These are phyloP conservation scores for Hyphopichia buzzinii DNA, from an alignment of 1,139 yeast species.

Conservation along the genomic window DNA sequence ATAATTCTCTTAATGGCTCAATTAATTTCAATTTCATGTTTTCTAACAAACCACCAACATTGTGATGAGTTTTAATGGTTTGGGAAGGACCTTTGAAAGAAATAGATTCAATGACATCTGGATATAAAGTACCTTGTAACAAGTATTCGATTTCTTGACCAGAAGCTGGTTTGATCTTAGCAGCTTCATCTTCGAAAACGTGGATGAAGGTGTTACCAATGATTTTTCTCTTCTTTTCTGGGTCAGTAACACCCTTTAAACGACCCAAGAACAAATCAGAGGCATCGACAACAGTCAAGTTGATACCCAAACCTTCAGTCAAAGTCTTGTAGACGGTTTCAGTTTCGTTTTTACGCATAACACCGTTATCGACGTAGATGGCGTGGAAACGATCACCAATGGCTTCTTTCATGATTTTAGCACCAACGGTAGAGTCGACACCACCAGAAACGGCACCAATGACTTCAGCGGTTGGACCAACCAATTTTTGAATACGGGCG, in stretches of 20 bases:
- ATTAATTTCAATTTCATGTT: slow-evolving; percentile 97
- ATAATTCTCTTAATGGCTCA: slow-evolving; percentile 96
- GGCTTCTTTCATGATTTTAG: slow-evolving; percentile 96
- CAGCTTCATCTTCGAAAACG: slow-evolving; percentile 95
- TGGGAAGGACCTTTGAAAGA: slow-evolving; percentile 99
- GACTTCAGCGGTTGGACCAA: slow-evolving; percentile 97
- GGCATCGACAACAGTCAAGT: slow-evolving; percentile 93
- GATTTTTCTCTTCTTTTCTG: slow-evolving; percentile 98
- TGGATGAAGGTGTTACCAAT: slow-evolving; percentile 98
- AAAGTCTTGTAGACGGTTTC: slow-evolving; percentile 82
- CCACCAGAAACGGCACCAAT: slow-evolving; percentile 99
- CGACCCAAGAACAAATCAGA: slow-evolving; percentile 82
- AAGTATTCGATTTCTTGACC: slow-evolving; percentile 90
- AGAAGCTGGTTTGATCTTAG: slow-evolving; percentile 82
- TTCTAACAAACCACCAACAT: slow-evolving; percentile 96
- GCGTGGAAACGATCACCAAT: slow-evolving; percentile 99
- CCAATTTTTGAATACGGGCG: slow-evolving; percentile 81
- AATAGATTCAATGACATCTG: slow-evolving; percentile 97
- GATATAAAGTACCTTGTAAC: slow-evolving; percentile 96
- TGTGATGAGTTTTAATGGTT: slow-evolving; percentile 98
- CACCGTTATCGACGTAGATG: slow-evolving; percentile 96
- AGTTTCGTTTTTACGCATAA: slow-evolving; percentile 93
- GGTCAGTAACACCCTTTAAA: slow-evolving; percentile 93
- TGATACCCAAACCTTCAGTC: slow-evolving; percentile 90
- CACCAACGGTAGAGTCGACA: slow-evolving; percentile 99